Evolutionary conservation across 2,329 filamentous ascomycete species (phyloP).

Genomic region (Claviceps sp.): DNA sequence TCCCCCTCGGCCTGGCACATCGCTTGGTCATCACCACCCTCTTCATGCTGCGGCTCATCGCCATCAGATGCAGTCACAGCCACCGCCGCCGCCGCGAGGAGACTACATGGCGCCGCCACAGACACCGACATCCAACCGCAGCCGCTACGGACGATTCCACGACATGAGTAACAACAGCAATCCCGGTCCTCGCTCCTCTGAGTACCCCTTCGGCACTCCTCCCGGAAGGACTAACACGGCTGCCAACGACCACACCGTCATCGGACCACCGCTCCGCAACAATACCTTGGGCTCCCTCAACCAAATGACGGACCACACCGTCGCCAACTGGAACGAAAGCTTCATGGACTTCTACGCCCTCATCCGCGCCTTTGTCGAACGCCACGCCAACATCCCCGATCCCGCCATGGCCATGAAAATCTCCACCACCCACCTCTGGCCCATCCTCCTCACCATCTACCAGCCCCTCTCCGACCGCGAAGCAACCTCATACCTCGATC

Average conservation of each 20-base stretch:
- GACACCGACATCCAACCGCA: slow-evolving; percentile 16
- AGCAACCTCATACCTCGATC: slow-evolving; percentile 27
- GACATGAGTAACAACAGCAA: slow-evolving; percentile 9
- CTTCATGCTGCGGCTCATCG: background rate
- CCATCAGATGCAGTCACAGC: background rate
- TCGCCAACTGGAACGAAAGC: slow-evolving; percentile 22
- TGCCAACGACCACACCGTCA: background rate
- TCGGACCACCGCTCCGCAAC: slow-evolving; percentile 11
- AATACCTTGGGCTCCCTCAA: slow-evolving; percentile 16
- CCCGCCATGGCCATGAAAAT: slow-evolving; percentile 16
- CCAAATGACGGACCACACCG: slow-evolving; percentile 21
- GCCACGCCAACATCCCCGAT: slow-evolving; percentile 19
- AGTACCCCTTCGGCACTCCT: background rate
- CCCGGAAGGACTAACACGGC: background rate
- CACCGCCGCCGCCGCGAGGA: slow-evolving; percentile 5
- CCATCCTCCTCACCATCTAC: slow-evolving; percentile 23
- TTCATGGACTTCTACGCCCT: slow-evolving; percentile 23
- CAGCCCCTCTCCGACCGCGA: slow-evolving; percentile 24
- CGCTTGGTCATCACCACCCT: slow-evolving; percentile 8
- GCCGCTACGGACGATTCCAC: slow-evolving; percentile 18
- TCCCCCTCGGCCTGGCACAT: slow-evolving; percentile 8
- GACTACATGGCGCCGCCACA: slow-evolving; percentile 16
- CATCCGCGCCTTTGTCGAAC: slow-evolving; percentile 24
- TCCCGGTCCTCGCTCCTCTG: background rate
- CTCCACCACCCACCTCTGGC: slow-evolving; percentile 20